Conservation (phyloP, 192 early-diverging fungal genomes). For the Podila epigama region DNA sequence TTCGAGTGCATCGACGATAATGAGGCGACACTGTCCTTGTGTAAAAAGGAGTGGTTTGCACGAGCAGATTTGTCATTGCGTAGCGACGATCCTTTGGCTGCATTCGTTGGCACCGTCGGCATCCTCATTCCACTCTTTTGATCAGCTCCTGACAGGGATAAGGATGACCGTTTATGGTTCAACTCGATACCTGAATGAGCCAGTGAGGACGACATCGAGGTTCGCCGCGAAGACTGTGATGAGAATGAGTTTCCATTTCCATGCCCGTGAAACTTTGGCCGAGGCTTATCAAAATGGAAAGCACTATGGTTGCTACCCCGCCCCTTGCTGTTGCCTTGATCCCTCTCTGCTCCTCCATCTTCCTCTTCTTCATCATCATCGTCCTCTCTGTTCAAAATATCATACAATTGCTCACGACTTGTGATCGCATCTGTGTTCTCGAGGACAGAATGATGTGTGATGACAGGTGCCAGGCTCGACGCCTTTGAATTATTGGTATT, state of each 20-base stretch:
- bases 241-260: not conserved
- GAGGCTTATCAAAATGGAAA: conserved; percentile 1
- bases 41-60: too few species aligned
- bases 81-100: not conserved
- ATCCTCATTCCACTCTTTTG: not conserved
- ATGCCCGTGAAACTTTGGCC: conserved; percentile 8
- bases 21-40: too few species aligned
- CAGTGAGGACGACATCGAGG: conserved; percentile 14
- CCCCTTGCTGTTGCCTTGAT: not conserved
- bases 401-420: conserved; percentile 29
- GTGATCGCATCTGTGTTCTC: conserved; percentile 7
- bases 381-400: conserved; percentile 27
- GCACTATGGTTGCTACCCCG: not conserved
- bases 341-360: not conserved
- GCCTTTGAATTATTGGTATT: conserved; percentile 1
- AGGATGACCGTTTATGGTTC: conserved; percentile 3
- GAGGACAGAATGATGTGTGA: conserved; percentile 19
- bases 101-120: not conserved
- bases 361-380: conserved; percentile 3
- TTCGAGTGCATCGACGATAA: too few species aligned
- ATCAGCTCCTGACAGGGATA: conserved; percentile 5
- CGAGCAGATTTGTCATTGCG: too few species aligned
- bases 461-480: conserved; percentile 4
- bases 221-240: conserved; percentile 15
- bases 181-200: conserved; percentile 20